Conservation (phyloP, 306 rosid genomes). For the Luffa aegyptiaca region DNA sequence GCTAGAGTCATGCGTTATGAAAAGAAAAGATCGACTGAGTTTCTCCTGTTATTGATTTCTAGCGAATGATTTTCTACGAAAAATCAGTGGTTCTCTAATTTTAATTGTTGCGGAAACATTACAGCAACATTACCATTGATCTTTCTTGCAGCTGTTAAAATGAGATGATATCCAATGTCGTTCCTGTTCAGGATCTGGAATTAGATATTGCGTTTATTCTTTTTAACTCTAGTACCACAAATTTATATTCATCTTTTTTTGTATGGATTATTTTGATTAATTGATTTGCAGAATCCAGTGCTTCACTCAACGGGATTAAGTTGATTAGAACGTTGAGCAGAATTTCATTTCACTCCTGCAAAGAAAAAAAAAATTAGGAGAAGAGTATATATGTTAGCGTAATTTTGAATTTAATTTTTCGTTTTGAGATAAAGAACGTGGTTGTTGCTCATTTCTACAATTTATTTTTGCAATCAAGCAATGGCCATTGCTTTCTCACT, state of each 20-base stretch:
- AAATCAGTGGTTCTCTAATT: not conserved
- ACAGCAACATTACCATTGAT: not conserved
- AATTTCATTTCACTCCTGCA: not conserved
- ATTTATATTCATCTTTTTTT: not conserved
- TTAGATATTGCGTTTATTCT: not conserved
- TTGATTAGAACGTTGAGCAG: not conserved
- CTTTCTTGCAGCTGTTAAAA: not conserved
- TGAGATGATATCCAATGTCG: not conserved
- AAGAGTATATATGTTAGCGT: not conserved
- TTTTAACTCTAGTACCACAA: not conserved
- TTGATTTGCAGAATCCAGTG: not conserved
- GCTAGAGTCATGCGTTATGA: not conserved
- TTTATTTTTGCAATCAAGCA: not conserved
- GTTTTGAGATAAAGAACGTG: not conserved
- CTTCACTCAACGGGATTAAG: not conserved
- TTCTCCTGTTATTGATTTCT: not conserved
- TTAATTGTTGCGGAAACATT: not conserved
- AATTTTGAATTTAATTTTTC: not conserved
- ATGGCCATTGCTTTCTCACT: conserved; percentile 15
- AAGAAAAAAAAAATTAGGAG: not conserved
- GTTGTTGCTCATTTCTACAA: not conserved
- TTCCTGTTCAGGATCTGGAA: not conserved
- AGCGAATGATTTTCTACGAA: not conserved
- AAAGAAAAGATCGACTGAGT: not conserved
- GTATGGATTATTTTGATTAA: not conserved